Percentiles rank a stretch among this genome's conserved stretches.
These are phyloP conservation scores for Withania somnifera DNA, from an alignment of 305 asterid genomes.

Conservation along the genomic window DNA sequence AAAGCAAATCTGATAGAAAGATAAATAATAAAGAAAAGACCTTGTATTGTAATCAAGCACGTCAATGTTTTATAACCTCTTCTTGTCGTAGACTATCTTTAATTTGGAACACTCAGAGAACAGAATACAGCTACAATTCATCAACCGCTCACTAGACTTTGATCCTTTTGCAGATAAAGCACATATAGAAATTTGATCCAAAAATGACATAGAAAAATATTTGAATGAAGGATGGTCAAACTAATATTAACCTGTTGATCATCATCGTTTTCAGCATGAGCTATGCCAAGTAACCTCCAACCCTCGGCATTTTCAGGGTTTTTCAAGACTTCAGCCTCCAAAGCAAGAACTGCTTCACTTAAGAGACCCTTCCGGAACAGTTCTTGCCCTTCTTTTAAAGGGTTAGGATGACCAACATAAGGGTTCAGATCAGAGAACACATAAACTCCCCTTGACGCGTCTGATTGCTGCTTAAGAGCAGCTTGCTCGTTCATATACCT, in stretches of 20 bases:
- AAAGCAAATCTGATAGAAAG: neutral
- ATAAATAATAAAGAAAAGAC: neutral
- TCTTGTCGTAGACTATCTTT: neutral
- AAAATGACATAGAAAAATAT: neutral
- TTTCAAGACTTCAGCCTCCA: conserved; percentile 98
- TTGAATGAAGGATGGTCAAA: neutral
- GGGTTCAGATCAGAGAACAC: conserved; percentile 96
- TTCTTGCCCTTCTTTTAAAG: conserved; percentile 96
- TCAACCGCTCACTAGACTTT: neutral
- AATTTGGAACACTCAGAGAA: neutral
- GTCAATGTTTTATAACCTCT: neutral
- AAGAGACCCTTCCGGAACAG: conserved; percentile 96
- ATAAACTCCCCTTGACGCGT: conserved; percentile 63
- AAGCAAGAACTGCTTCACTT: conserved; percentile 99
- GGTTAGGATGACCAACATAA: conserved; percentile 96
- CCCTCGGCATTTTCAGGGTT: conserved; percentile 97
- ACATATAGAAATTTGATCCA: neutral
- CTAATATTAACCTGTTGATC: conserved; percentile 74
- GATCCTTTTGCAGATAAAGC: neutral
- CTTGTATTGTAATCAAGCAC: neutral
- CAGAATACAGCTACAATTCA: neutral
- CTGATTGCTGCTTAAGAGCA: conserved; percentile 50
- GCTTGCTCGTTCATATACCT: conserved; percentile 74
- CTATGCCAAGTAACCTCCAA: conserved; percentile 97
- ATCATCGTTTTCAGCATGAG: conserved; percentile 98